These are phyloP conservation scores for Exophiala sp. DNA, from an alignment of 2,329 filamentous ascomycete genomes.

Conservation along the genomic window DNA sequence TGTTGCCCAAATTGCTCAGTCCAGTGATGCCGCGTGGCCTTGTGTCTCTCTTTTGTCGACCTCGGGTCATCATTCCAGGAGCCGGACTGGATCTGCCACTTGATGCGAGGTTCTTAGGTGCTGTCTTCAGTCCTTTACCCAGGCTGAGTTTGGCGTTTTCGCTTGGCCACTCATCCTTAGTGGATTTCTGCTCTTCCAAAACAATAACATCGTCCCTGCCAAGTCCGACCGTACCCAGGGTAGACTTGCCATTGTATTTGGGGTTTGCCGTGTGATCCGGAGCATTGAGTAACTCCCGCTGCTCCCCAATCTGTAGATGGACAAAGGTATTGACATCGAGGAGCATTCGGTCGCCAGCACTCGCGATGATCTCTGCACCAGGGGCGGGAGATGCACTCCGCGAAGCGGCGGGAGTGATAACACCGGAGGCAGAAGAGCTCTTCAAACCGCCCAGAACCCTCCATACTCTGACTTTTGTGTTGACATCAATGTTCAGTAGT, in stretches of 20 bases:
- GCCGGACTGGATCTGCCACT: slow-evolving; percentile 67
- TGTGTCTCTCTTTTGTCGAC: slow-evolving; percentile 62
- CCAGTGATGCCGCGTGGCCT: slow-evolving; percentile 72
- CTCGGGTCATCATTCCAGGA: slow-evolving; percentile 60
- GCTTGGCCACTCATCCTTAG: slow-evolving; percentile 22
- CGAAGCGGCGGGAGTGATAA: slow-evolving; percentile 41
- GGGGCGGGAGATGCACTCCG: slow-evolving; percentile 42
- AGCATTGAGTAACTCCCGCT: slow-evolving; percentile 57
- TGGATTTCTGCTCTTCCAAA: slow-evolving; percentile 66
- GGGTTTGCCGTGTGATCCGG: slow-evolving; percentile 65
- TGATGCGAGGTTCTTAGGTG: slow-evolving; percentile 40
- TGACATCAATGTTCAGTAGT: slow-evolving; percentile 59
- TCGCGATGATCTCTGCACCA: slow-evolving; percentile 38
- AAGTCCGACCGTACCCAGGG: slow-evolving; percentile 61
- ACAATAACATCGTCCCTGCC: slow-evolving; percentile 69
- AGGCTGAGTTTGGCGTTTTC: slow-evolving; percentile 15
- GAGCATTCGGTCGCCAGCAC: slow-evolving; percentile 47
- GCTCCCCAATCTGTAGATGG: slow-evolving; percentile 55
- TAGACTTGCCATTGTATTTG: slow-evolving; percentile 70
- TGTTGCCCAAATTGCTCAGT: slow-evolving; percentile 86
- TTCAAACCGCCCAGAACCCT: slow-evolving; percentile 46
- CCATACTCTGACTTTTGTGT: slow-evolving; percentile 73
- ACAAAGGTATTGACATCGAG: slow-evolving; percentile 59
- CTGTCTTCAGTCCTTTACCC: slow-evolving; percentile 30
- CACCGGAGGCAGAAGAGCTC: slow-evolving; percentile 41